A percentile compares a stretch with the other conserved stretches of the same genome.
Conservation (phyloP, 352 stramenopile species). For the Elongisporangium anandrum region DNA sequence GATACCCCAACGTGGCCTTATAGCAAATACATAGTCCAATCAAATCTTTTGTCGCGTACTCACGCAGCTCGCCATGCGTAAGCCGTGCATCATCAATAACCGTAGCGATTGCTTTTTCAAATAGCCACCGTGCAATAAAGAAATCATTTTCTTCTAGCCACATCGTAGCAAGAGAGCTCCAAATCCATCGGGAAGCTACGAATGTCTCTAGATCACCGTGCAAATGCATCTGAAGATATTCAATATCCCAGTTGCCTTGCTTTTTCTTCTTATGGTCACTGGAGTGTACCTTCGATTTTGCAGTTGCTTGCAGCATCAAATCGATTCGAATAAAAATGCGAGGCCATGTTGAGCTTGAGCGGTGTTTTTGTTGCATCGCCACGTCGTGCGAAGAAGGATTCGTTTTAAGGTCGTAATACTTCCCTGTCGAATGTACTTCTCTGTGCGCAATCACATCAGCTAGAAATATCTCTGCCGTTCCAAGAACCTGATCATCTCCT, state of each 20-base stretch:
- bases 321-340: neutral
- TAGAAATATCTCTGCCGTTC: neutral
- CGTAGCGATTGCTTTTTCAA: constrained; percentile 18
- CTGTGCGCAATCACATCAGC: neutral
- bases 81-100: neutral
- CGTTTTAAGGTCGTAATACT: neutral
- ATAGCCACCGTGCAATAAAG: constrained; percentile 41
- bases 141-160: constrained; percentile 43
- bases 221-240: constrained; percentile 29
- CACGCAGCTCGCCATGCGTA: constrained; percentile 7
- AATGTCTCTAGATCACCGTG: constrained; percentile 52
- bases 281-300: neutral
- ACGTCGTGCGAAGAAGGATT: neutral
- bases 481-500: neutral
- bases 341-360: neutral
- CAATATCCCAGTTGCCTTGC: constrained; percentile 41
- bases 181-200: constrained; percentile 44
- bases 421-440: neutral
- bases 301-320: neutral
- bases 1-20: constrained; percentile 21
- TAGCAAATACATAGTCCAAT: constrained; percentile 35
- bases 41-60: constrained; percentile 19
- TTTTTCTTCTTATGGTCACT: constrained; percentile 4
- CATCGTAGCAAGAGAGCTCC: constrained; percentile 40
- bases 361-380: neutral